Base-by-base conservation (phyloP, 495 filamentous ascomycete genomes). In the Chaetomium fimeti region DNA sequence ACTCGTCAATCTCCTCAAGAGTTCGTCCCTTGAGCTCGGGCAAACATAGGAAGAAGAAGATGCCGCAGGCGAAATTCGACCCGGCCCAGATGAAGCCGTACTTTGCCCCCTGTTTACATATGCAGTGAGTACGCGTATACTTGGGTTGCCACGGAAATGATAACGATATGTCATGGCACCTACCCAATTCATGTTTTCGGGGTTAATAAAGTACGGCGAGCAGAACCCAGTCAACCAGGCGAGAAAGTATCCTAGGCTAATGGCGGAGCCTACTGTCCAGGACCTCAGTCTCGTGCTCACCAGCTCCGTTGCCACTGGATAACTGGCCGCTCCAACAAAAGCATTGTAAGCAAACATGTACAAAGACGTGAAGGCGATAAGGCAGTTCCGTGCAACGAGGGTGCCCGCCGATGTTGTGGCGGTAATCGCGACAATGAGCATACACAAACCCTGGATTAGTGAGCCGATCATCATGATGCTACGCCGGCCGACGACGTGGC, bases 1-100 rank as follows among this genome's bases (percentile, higher is more conserved):
- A 61, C 62, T 79, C 77, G 61, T 87, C 84, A 72, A 87, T 88
- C 62, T 87, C 83, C 63, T 85, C 83, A 12, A 88, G 76, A 0
- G 82, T 84, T 18, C 82, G 78, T 0, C 86, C 85, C 60, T 83
- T 86, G 0, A 85, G 69, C 67, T 82, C 80, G 0, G 79, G 79
- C 0, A 78, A 38, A 15, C 71, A 78, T 47, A 85, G 69, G 63
- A 78, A 85, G 32, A 79, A 81, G 71, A 82, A 85, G 3, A 82
- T 68, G 48, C 81, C 68, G 53, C 81, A 81, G 28, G 71, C 63
- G 1, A 82, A 62, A 48, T 77, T 81, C 1, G 74, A 74, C 1
- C 63, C 81, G 0, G 76, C 77, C 82, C 82, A 83, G 49, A 85
- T 82, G 60, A 83, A 84, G 0, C 78, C 81, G 57, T 84, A 84